Base-by-base conservation (phyloP, 352 stramenopile species). In the Globisporangium cystogenes region DNA sequence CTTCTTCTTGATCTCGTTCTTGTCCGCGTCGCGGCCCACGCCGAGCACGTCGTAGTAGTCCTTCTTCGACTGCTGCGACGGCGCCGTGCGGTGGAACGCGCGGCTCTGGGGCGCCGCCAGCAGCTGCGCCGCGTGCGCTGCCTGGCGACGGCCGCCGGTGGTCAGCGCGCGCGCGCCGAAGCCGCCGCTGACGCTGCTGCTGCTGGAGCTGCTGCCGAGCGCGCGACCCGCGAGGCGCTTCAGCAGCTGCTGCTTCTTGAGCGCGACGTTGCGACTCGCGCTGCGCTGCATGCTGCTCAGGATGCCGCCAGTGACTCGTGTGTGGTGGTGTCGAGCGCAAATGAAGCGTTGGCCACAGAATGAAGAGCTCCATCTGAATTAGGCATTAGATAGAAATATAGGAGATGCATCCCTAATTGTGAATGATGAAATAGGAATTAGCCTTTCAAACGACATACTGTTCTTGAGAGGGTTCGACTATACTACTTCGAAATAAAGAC, bases 1-100 rank as follows among this genome's bases (percentile, higher is more conserved):
- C 63, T 97, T 96, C 74, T 98, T 98, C 80, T 99, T 99, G 65
- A 99, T 98, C 48, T 97, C 90, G 53, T 74, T 93, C 75, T 98
- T 98, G 59, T 86, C 78, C 6, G 95, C 91, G 44, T 86, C 76
- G 33, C 69, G 78, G 2, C 72, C 69, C 26, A 99, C 81, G 51
- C 94, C 93, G 26, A 99, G 77, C 1, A 98, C 72, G 42, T 99
- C 88, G 69, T 99, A 99, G 74, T 97, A 98, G 74, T 99, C 96
- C 64, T 86, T 76, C 71, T 98, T 96, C 7, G 67, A 47, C 57
- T 85, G 60, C 44, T 71, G 59, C 14, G 72, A 33, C 29, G 66
- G 61, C 10, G 69, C 70, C 46, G 85, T 89, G 64, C 72, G 85
- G 64, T 95, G 85, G 63, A 95, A 86, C 26, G 48, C 37, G 15